Evolutionary conservation across 1,284 basidiomycete species (phyloP).

Genomic region (Coriolopsis trogii): DNA sequence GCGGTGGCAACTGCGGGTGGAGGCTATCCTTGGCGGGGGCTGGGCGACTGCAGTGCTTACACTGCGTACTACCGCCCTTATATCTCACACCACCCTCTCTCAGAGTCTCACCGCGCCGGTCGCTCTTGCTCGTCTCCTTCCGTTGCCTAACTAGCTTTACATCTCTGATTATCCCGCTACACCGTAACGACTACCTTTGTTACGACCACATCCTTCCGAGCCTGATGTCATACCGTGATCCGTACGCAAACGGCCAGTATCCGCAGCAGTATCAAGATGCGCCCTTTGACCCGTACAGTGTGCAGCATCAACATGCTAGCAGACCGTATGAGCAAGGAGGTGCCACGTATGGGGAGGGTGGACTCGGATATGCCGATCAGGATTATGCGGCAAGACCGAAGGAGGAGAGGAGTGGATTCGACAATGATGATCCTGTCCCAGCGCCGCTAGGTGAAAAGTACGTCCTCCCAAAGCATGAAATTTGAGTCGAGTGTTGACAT

Average conservation of each 20-base stretch:
- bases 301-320: slow-evolving; percentile 47
- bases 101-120: slow-evolving; percentile 18
- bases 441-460: slow-evolving; percentile 19
- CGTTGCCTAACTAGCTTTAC: background rate
- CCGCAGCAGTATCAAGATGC: slow-evolving; percentile 42
- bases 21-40: slow-evolving; percentile 17
- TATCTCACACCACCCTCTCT: slow-evolving; percentile 9
- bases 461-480: background rate
- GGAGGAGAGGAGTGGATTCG: slow-evolving; percentile 27
- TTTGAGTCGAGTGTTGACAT: background rate
- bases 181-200: slow-evolving; percentile 6
- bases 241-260: slow-evolving; percentile 42
- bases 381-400: slow-evolving; percentile 36
- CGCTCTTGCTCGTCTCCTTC: background rate
- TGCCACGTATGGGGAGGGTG: slow-evolving; percentile 39
- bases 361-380: slow-evolving; percentile 40
- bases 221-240: slow-evolving; percentile 51
- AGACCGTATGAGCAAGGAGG: slow-evolving; percentile 38
- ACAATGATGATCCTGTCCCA: slow-evolving; percentile 28
- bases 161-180: no score
- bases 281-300: slow-evolving; percentile 53
- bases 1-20: slow-evolving; percentile 6
- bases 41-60: background rate
- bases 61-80: background rate
- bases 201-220: slow-evolving; percentile 10